A percentile compares a stretch with the other conserved stretches of the same genome.
phyloP scores from a whole-genome alignment of 2,329 filamentous ascomycete genomes.

The Ceratocystiopsis brevicomis region DNA sequence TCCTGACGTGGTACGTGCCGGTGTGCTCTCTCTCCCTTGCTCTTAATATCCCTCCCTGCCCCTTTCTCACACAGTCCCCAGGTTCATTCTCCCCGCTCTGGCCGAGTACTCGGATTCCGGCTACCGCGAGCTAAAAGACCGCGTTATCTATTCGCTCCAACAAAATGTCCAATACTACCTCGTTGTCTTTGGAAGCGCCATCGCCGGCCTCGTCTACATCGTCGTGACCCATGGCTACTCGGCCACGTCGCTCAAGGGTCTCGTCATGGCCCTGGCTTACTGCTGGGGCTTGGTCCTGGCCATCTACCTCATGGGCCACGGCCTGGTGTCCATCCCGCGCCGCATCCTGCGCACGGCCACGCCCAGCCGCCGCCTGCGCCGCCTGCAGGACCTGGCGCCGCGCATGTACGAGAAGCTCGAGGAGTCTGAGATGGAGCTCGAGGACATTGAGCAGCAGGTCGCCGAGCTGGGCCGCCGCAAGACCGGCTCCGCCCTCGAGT shows the following conservation, averaged over 20 bases:
- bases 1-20: conserved; percentile 60
- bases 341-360: conserved; percentile 63
- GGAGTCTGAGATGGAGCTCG: conserved; percentile 61
- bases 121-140: conserved; percentile 67
- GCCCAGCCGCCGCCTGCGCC: conserved; percentile 51
- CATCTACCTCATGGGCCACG: conserved; percentile 96
- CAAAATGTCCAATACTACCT: conserved; percentile 79
- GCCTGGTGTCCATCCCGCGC: conserved; percentile 76
- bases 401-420: conserved; percentile 72
- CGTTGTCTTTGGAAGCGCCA: conserved; percentile 51
- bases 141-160: conserved; percentile 67
- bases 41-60: neutral
- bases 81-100: conserved; percentile 78
- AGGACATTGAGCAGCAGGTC: conserved; percentile 67
- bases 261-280: conserved; percentile 87
- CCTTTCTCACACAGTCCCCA: conserved; percentile 16
- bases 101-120: conserved; percentile 91
- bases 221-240: conserved; percentile 59
- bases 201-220: conserved; percentile 64
- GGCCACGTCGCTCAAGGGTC: conserved; percentile 54
- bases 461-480: conserved; percentile 63
- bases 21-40: neutral
- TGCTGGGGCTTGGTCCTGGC: conserved; percentile 81
- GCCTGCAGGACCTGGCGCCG: conserved; percentile 62
- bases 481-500: conserved; percentile 53